Evolutionary conservation across 2,329 filamentous ascomycete species (phyloP).

Genomic region (Trichophyton rubrum): DNA sequence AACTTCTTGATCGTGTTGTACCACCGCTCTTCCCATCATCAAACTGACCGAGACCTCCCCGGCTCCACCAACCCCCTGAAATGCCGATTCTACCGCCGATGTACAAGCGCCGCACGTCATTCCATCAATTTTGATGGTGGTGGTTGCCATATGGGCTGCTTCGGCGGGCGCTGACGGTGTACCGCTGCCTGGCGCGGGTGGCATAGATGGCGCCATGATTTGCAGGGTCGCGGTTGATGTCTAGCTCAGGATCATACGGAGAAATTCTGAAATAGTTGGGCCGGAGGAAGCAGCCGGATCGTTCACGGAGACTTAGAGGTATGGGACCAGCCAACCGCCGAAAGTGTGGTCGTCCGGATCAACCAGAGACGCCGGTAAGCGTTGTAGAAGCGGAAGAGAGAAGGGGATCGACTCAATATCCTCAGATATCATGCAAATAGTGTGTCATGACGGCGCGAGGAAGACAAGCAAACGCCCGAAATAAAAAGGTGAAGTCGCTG

Average conservation of each 20-base stretch:
- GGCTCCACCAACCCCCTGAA: conserved; percentile 68
- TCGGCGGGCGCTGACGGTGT: neutral
- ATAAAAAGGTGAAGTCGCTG: neutral
- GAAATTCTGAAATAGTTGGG: neutral
- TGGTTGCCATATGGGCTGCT: conserved; percentile 60
- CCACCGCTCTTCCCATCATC: conserved; percentile 89
- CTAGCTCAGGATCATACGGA: neutral
- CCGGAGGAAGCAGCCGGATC: neutral
- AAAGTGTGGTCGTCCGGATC: neutral
- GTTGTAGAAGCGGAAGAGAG: neutral
- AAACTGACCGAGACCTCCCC: conserved; percentile 82
- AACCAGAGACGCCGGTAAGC: neutral
- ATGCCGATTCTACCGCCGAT: conserved; percentile 84
- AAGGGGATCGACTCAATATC: neutral
- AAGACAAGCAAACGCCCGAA: neutral
- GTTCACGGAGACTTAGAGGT: neutral
- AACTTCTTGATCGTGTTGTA: conserved; percentile 69
- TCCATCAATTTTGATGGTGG: conserved; percentile 78
- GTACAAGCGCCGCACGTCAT: conserved; percentile 88
- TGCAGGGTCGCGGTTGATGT: neutral
- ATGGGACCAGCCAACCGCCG: neutral
- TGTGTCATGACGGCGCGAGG: neutral
- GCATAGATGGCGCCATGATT: neutral
- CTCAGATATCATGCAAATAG: neutral
- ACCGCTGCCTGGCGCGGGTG: neutral